These are phyloP conservation scores for Biscogniauxia marginata DNA, from an alignment of 2,329 filamentous ascomycete species.

Conservation along the genomic window DNA sequence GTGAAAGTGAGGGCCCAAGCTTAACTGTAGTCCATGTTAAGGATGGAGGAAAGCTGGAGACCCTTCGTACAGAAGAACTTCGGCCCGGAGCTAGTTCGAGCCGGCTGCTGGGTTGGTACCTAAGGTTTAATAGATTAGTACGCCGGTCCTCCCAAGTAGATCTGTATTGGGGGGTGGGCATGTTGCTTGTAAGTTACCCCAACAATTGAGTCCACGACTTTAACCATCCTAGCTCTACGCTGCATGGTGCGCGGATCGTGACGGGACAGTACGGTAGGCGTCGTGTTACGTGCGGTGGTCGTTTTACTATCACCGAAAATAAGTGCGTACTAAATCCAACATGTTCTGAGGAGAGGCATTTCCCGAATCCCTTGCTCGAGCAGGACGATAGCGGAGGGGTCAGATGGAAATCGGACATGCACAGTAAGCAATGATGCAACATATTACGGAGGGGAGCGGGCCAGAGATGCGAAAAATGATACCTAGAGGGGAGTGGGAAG, in stretches of 20 bases:
- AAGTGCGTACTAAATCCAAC: neutral
- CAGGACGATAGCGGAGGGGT: neutral
- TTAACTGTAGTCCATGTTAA: too few species aligned
- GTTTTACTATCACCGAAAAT: neutral
- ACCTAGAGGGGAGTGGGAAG: neutral
- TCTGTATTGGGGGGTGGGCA: neutral
- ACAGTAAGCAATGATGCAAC: neutral
- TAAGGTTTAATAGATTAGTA: neutral
- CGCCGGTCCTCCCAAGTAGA: neutral
- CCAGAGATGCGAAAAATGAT: neutral
- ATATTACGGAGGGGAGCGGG: neutral
- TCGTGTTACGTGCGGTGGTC: neutral
- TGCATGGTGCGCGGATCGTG: too few species aligned
- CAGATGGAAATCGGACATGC: neutral
- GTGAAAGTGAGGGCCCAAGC: neutral
- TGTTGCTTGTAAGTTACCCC: slow-evolving; percentile 25
- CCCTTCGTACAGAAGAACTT: neutral
- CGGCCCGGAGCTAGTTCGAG: neutral
- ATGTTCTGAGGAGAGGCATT: neutral
- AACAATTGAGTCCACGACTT: slow-evolving; percentile 30
- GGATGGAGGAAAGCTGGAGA: neutral
- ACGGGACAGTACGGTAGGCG: too few species aligned
- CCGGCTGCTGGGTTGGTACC: neutral
- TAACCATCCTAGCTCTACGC: slow-evolving; percentile 8
- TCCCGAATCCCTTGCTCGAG: neutral